These are phyloP conservation scores for Colletotrichum sp. DNA, from an alignment of 2,329 filamentous ascomycete species.

Conservation along the genomic window DNA sequence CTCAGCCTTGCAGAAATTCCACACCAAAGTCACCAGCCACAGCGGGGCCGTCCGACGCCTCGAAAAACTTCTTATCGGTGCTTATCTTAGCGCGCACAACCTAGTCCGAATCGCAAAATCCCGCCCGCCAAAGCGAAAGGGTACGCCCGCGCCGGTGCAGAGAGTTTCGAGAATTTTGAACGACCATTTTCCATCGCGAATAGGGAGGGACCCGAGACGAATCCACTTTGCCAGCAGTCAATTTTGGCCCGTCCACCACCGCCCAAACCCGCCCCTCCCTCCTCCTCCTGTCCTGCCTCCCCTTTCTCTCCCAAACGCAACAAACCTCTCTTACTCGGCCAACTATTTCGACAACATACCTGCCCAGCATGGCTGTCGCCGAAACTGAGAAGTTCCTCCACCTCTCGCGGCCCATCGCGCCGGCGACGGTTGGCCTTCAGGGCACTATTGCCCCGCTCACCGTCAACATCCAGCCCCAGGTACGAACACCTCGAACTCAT, in stretches of 20 bases:
- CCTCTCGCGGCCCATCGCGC: constrained; percentile 89
- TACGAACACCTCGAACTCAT: constrained; percentile 47
- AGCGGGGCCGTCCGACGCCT: constrained; percentile 22
- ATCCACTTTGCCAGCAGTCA: constrained; percentile 25
- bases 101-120: constrained; percentile 49
- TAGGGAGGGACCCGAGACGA: neutral
- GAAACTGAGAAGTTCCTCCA: constrained; percentile 89
- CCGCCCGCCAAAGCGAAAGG: constrained; percentile 32
- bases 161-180: constrained; percentile 15
- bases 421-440: constrained; percentile 78
- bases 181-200: constrained; percentile 6
- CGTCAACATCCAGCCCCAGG: constrained; percentile 95
- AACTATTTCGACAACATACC: constrained; percentile 12
- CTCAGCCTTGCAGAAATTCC: constrained; percentile 26
- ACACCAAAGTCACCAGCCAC: constrained; percentile 18
- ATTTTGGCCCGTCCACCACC: constrained; percentile 18
- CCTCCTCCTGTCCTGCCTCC: constrained; percentile 20
- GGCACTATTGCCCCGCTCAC: constrained; percentile 89
- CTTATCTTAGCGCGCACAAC: constrained; percentile 62
- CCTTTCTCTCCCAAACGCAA: constrained; percentile 19
- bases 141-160: constrained; percentile 13
- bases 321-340: constrained; percentile 13
- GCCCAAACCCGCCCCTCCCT: constrained; percentile 5
- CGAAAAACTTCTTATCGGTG: constrained; percentile 23
- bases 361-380: constrained; percentile 74